Conservation (phyloP, 2,329 filamentous ascomycete genomes). For the Chalaropsis thielavioides region DNA sequence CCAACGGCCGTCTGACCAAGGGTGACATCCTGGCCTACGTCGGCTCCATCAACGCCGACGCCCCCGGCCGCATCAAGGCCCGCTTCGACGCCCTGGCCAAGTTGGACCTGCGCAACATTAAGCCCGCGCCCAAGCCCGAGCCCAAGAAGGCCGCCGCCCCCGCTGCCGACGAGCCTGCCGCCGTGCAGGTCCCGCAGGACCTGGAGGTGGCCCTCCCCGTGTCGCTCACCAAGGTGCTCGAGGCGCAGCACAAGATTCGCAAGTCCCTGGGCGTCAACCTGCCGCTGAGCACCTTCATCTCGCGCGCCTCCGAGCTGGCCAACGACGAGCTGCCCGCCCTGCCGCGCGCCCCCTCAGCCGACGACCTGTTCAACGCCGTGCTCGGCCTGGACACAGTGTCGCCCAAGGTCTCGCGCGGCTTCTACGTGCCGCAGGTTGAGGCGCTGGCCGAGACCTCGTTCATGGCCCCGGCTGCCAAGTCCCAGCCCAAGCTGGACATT, state of each 20-base stretch:
- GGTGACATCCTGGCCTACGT: constrained; percentile 87
- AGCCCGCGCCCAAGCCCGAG: constrained; percentile 47
- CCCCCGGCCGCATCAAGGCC: constrained; percentile 55
- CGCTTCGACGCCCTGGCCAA: constrained; percentile 63
- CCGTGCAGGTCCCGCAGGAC: constrained; percentile 29
- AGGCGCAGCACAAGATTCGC: constrained; percentile 68
- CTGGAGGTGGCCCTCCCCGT: constrained; percentile 57
- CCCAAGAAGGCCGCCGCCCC: constrained; percentile 27
- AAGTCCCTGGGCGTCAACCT: constrained; percentile 64
- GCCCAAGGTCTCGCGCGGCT: constrained; percentile 42
- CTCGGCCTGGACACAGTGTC: constrained; percentile 48
- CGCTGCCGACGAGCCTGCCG: constrained; percentile 27
- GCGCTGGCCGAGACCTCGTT: constrained; percentile 37
- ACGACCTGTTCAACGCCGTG: constrained; percentile 81
- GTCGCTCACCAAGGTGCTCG: constrained; percentile 62
- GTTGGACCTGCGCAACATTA: constrained; percentile 91
- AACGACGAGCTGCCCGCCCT: constrained; percentile 67
- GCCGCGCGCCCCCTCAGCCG: constrained; percentile 43
- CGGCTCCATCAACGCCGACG: constrained; percentile 57
- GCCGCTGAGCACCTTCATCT: constrained; percentile 74
- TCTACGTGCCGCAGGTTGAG: constrained; percentile 58
- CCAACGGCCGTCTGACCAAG: constrained; percentile 78
- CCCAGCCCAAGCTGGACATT: constrained; percentile 44
- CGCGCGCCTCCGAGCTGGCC: constrained; percentile 69
- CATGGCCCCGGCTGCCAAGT: constrained; percentile 24